Base-by-base conservation (phyloP, 768 basidiomycete species). In the Boletus reticulatus region DNA sequence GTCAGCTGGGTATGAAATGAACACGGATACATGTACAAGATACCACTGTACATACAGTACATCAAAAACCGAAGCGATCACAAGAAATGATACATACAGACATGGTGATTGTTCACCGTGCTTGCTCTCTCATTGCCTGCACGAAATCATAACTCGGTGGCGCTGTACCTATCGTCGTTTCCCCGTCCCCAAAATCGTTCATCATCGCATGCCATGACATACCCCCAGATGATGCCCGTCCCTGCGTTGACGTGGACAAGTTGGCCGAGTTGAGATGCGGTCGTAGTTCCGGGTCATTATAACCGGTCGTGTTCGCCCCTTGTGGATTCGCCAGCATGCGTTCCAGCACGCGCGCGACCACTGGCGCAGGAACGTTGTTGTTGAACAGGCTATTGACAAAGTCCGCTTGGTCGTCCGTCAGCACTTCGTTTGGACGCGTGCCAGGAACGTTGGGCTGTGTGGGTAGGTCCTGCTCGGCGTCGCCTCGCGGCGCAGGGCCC, bases 191-290 rank as follows among this genome's bases (percentile, higher is more conserved):
- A 70, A 64, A 61, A 57, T 49, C 72, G 73, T 60, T 84, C 55
- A 41, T 38, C 48, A 41, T 83, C 39, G 81, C 76, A 38, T 78
- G 60, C 84, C 61, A 52, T 10, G 27, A 9, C 8, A 17, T 6
- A 31, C 14, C 37, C 22, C 39, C 44, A 1, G 16, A 12, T 4
- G 24, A 11, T 7, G 14, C 29, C 39, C 29, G 43, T 12, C 19
- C n/a, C 19, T 42, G 57, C 4, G 52, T 31, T 13, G 36, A 1
- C 16, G 36, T 4, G n/a, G 27, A 0, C 6, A 22, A 24, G 37
- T 8, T 48, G 22, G 27, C 31, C 11, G 36, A 7, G 13, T 48
- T 48, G 17, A 59, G n/a, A 27, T 50, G 53, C 6, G 24, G 38
- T 4, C 27, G 55, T 43, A 59, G 4, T 42, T 67, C 65, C 4